phyloP scores from a whole-genome alignment of 495 filamentous ascomycete species.

The Xylaria grammica region DNA sequence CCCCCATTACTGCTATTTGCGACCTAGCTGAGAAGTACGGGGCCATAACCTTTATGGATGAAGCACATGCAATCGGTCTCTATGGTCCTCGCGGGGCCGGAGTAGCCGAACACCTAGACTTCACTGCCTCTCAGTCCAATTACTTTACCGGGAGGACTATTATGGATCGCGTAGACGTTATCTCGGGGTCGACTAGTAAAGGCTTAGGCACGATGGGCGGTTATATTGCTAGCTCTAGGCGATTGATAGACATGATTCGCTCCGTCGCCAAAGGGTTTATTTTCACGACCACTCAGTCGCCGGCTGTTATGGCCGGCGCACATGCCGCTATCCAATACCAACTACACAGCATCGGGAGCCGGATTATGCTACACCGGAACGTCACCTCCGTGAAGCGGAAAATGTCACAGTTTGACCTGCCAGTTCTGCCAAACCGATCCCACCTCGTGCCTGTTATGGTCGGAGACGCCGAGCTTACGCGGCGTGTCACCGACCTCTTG shows the following conservation, averaged over 20 bases:
- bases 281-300: constrained; percentile 84
- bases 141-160: constrained; percentile 65
- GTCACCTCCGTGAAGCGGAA: constrained; percentile 74
- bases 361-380: constrained; percentile 78
- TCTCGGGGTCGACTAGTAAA: constrained; percentile 83
- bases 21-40: constrained; percentile 88
- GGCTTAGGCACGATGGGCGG: constrained; percentile 86
- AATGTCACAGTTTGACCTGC: constrained; percentile 69
- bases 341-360: constrained; percentile 67
- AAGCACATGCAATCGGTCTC: constrained; percentile 89
- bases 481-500: constrained; percentile 73
- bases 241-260: constrained; percentile 79
- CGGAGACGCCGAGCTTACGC: constrained; percentile 78
- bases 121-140: constrained; percentile 58
- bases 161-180: constrained; percentile 85
- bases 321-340: constrained; percentile 81
- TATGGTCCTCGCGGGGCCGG: constrained; percentile 85
- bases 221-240: constrained; percentile 80
- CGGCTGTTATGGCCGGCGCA: constrained; percentile 83
- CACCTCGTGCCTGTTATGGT: constrained; percentile 84
- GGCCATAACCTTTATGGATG: constrained; percentile 83
- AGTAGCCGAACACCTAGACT: constrained; percentile 85
- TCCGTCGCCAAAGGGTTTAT: constrained; percentile 86
- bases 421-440: constrained; percentile 83
- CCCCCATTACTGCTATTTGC: constrained; percentile 80